Conservation (phyloP, 140 eudicot species). For the Bidens hawaiensis region DNA sequence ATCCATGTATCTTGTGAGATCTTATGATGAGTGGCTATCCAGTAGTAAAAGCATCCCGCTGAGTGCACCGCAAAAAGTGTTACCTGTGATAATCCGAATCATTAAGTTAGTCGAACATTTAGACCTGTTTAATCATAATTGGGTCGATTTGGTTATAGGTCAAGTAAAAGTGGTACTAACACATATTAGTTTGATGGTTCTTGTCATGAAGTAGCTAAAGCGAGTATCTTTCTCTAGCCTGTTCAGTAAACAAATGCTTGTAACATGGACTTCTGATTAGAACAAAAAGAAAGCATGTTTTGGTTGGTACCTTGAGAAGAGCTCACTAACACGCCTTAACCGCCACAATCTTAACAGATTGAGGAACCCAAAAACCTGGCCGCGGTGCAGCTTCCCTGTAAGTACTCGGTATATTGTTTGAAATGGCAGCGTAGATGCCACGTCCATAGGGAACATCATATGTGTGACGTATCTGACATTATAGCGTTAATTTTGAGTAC, state of each 20-base stretch:
- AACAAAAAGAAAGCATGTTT: not conserved
- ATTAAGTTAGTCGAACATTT: slow-evolving; percentile 12
- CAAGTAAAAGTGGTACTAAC: slow-evolving; percentile 36
- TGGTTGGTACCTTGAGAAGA: slow-evolving; percentile 65
- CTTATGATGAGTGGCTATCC: slow-evolving; percentile 72
- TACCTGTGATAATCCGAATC: slow-evolving; percentile 42
- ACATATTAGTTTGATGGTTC: slow-evolving; percentile 60
- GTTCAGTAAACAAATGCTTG: slow-evolving; percentile 23
- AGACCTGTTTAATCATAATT: not conserved
- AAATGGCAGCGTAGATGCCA: slow-evolving; percentile 83
- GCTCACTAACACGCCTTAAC: slow-evolving; percentile 86
- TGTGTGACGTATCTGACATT: slow-evolving; percentile 53
- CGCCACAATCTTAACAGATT: slow-evolving; percentile 90
- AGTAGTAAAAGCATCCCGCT: slow-evolving; percentile 86
- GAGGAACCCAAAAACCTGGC: slow-evolving; percentile 74
- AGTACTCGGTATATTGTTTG: slow-evolving; percentile 53
- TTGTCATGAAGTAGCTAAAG: slow-evolving; percentile 81
- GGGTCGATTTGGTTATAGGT: slow-evolving; percentile 5
- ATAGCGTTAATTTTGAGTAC: not conserved
- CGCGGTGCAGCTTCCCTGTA: slow-evolving; percentile 36
- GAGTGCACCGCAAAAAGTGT: slow-evolving; percentile 80
- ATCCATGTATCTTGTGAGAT: slow-evolving; percentile 62
- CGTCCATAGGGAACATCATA: slow-evolving; percentile 74
- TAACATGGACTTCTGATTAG: not conserved
- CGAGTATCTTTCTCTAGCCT: slow-evolving; percentile 93